Base-by-base conservation (phyloP, 352 stramenopile species). In the Phytophthora agathidicida region DNA sequence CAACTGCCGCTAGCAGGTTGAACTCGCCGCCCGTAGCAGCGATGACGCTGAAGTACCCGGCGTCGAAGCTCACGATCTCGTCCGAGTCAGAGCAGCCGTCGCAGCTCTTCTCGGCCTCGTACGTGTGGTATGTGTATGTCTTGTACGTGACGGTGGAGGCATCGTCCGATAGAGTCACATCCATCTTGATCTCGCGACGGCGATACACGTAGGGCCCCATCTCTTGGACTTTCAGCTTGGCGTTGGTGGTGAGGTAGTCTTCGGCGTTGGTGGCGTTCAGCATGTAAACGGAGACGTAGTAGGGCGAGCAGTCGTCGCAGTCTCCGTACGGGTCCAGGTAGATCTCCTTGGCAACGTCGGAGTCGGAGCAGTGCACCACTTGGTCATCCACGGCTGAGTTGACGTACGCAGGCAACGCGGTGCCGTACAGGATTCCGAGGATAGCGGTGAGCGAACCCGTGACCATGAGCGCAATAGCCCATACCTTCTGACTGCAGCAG, bases 251-350 rank as follows among this genome's bases (percentile, higher is more conserved):
- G 2, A 93, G 53, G 38, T 80, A 80, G 4, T 67, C 77, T 45
- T 89, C 75, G 26, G 80, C 79, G 67, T 91, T 91, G 46, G 80
- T 93, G 45, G 80, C 81, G 68, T 93, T 93, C 58, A 91, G 73
- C 75, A 90, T 78, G 53, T 71, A 75, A 1, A 90, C 33, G n/a
- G 63, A 75, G 37, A 78, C 69, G 69, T 90, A 93, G 74, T 87
- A 91, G 14, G 83, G 83, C 53, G 73, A 79, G 63, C 83, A 93
- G 56, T 88, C 79, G 9, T 88, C 66, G 49, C 83, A 93, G 72
- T 93, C 77, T 47, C 80, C 76, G 62, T 88, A 91, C 33, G 57
- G 54, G 57, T 91, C 81, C 5, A 64, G 53, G 58, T 80, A 93
- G 8, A 19, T 47, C 32, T 74, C 60, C 41, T 87, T 80, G 33